Conservation (phyloP, 371 early-diverging fungal species). For the Mucor mucedo region DNA sequence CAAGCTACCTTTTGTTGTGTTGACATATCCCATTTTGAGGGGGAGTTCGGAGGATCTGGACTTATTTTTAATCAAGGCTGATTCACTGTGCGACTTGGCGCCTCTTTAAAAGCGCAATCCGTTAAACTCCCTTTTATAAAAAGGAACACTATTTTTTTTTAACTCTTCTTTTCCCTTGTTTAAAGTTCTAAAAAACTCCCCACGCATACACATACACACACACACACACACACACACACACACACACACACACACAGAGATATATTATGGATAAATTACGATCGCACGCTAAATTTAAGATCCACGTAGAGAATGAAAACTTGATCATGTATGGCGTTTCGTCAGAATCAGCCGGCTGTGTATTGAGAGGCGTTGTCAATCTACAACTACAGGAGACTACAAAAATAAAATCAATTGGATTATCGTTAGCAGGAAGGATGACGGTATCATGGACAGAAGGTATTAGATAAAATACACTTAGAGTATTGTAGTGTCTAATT, state of each 20-base stretch:
- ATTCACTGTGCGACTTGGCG: too few species aligned
- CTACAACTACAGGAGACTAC: slow-evolving; percentile 35
- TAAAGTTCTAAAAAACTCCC: background rate
- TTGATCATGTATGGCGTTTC: slow-evolving; percentile 47
- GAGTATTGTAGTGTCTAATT: too few species aligned
- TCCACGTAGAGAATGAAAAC: slow-evolving; percentile 45
- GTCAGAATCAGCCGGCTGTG: slow-evolving; percentile 50
- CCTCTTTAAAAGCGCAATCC: too few species aligned
- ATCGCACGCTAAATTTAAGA: slow-evolving; percentile 25
- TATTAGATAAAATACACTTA: slow-evolving; percentile 9
- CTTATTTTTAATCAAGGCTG: too few species aligned
- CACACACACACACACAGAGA: too few species aligned
- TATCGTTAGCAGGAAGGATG: slow-evolving; percentile 44
- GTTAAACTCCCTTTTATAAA: too few species aligned
- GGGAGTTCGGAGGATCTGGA: too few species aligned
- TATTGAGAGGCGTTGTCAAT: slow-evolving; percentile 44
- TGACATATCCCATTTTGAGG: too few species aligned
- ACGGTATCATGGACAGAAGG: slow-evolving; percentile 45
- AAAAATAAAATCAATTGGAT: slow-evolving; percentile 41
- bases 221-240: background rate
- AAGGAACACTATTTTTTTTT: too few species aligned
- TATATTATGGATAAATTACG: slow-evolving; percentile 23
- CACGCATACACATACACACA: background rate
- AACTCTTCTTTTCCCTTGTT: background rate
- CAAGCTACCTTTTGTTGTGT: too few species aligned